Base-by-base conservation (phyloP, 768 basidiomycete genomes). In the Pleurotus tuber-regium region DNA sequence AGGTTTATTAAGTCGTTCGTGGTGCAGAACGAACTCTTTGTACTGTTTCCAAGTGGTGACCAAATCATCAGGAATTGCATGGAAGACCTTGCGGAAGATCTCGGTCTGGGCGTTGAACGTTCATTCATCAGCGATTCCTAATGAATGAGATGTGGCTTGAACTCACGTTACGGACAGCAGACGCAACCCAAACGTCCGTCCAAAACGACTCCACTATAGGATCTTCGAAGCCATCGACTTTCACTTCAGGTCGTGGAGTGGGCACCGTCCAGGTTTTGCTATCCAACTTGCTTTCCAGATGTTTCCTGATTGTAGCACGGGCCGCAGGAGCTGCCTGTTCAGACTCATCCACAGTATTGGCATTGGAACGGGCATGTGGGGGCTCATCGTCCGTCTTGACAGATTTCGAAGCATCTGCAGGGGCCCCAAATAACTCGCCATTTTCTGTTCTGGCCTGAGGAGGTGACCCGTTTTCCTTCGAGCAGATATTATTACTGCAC, bases 31-130 rank as follows among this genome's bases (percentile, higher is more conserved):
- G 60, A 90, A 98, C 55, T 95, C 90, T 63, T 86, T 95, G 60
- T 82, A 98, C 62, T 92, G 89, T 61, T 94, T 94, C 96, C 96
- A 99, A 0, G 95, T 96, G 1, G 86, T 87, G 54, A 98, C 82
- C 19, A 84, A 74, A 64, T 99, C 95, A 65, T 98, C 96, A 4
- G 97, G 96, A 49, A 95, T 73, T 29, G 89, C 87, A 60, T 92
- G 87, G 73, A 99, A 99, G 3, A 98, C 93, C 63, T 90, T 95
- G 50, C 94, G 86, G 70, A 82, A 98, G 57, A 98, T 92, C 64
- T 96, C 91, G 55, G 96, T 99, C 93, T 95, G 44, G n/a, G n/a
- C n/a, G 11, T 30, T 9, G 29, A 35, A 16, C 7, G n/a, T 48
- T 18, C 31, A 31, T 12, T 4, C 2, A 16, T 8, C 4, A 61